Evolutionary conservation across 352 stramenopile species (phyloP).

Genomic region (Pseudoperonospora humuli): DNA sequence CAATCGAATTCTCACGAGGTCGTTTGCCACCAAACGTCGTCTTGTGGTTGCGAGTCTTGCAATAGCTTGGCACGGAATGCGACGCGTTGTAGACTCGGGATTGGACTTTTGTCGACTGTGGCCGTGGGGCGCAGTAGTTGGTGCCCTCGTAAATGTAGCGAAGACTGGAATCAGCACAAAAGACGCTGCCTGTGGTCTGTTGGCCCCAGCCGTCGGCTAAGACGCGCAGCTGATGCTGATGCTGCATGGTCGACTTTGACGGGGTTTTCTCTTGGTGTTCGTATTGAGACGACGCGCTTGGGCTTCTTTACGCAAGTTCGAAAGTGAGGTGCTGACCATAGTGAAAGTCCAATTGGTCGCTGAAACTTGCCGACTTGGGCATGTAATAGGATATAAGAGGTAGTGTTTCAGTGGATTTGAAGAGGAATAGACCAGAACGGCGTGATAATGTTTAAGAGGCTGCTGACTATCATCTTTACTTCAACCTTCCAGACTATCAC

Average conservation of each 20-base stretch:
- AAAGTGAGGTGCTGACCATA: no score
- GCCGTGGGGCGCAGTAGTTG: background rate
- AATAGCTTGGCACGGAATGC: background rate
- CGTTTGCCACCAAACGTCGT: conserved; percentile 27
- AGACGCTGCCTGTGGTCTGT: conserved; percentile 49
- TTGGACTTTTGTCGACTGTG: background rate
- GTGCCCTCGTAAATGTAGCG: conserved; percentile 71
- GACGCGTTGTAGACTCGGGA: conserved; percentile 3
- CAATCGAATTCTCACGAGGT: conserved; percentile 19
- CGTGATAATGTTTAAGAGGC: no score
- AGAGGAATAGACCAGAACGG: no score
- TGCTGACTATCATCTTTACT: no score
- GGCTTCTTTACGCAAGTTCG: no score
- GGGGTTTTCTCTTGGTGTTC: no score
- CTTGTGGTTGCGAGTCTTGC: background rate
- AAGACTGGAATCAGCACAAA: conserved; percentile 76
- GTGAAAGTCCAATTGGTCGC: no score
- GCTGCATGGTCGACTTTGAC: conserved; percentile 5
- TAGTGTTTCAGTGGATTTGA: no score
- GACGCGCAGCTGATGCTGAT: conserved; percentile 45
- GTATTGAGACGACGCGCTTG: no score
- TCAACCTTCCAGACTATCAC: no score
- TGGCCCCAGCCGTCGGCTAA: conserved; percentile 64
- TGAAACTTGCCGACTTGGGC: no score
- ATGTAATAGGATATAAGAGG: no score